phyloP scores from a whole-genome alignment of 805 yeast species.

The Pichia nanzhaoensis region DNA sequence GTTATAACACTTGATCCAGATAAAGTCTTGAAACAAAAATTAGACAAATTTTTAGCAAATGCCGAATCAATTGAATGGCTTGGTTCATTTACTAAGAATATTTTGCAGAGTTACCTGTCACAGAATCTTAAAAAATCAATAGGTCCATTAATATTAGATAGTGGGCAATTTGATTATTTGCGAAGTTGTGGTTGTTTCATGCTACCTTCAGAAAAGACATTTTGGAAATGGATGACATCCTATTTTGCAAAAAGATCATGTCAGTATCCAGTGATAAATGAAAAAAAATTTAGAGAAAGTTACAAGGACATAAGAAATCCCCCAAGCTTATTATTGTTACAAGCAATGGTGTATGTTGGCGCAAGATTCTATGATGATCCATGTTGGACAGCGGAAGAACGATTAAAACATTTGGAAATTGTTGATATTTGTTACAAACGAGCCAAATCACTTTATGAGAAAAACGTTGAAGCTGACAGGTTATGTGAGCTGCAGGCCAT shows the following conservation, averaged over 20 bases:
- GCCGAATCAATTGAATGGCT: slow-evolving; percentile 5
- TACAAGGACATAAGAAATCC: slow-evolving; percentile 49
- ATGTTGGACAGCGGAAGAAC: slow-evolving; percentile 35
- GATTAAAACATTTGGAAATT: slow-evolving; percentile 37
- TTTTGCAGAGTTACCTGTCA: slow-evolving; percentile 10
- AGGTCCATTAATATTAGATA: slow-evolving; percentile 13
- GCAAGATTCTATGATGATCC: slow-evolving; percentile 54
- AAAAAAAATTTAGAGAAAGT: slow-evolving; percentile 51
- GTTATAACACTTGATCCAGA: slow-evolving; percentile 19
- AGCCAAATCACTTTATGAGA: slow-evolving; percentile 69
- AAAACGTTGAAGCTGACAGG: slow-evolving; percentile 61
- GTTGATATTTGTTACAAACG: slow-evolving; percentile 55
- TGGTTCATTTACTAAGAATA: slow-evolving; percentile 25
- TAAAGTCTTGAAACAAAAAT: slow-evolving; percentile 14
- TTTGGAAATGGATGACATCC: slow-evolving; percentile 51
- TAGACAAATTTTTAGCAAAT: neutral
- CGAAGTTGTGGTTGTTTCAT: slow-evolving; percentile 52
- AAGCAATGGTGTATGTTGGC: slow-evolving; percentile 64
- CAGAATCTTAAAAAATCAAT: neutral
- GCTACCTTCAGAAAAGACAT: slow-evolving; percentile 53
- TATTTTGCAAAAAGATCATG: slow-evolving; percentile 66
- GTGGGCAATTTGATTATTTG: slow-evolving; percentile 19
- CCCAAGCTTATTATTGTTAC: slow-evolving; percentile 56
- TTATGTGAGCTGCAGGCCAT: slow-evolving; percentile 55
- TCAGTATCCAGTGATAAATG: slow-evolving; percentile 58